Evolutionary conservation across 768 basidiomycete species (phyloP), one percentile per base, ranked within the genome.

Genomic region (Suillus weaverae): DNA sequence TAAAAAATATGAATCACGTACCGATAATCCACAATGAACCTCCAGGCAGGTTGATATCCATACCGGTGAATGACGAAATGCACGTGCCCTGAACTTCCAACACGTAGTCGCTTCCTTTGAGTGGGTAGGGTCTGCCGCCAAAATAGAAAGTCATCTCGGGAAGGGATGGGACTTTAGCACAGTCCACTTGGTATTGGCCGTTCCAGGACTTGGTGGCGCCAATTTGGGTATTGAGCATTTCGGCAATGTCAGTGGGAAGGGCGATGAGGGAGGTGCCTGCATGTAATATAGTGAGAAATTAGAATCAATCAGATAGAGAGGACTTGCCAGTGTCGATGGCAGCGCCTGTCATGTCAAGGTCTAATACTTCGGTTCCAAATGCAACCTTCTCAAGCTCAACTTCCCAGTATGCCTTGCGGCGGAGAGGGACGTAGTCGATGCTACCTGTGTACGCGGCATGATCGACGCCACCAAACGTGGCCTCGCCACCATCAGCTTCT

Each of bases 361-460:
- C 94, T 53, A 99, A 85, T 46, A 82, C 85, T 55, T 99, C 97
- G 51, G 89, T 82, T 56, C 96, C 97, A 63, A 99, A 96, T 4
- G 80, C 71, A 66, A 99, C 83, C 75, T 89, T 89, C 79, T 93
- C 84, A 33, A 99, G 89, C 75, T 97, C 95, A 54, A 99, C 94
- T 78, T 99, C 97, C 96, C 96, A 97, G 80, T 97, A 99, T 5
- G 94, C 97, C 84, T 93, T 95, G 70, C 94, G 87, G 70, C 96
- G 89, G 61, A 99, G 83, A 60, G 97, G 97, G 36, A 91, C 94
- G 71, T 99, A 99, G 30, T 76, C 72, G 65, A 99, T 84, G 72
- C 88, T 81, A 75, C 97, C 97, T 5, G 76, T 85, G 81, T 91
- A 98, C 39, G 92, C 90, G 32, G 69, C 69, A 13, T 77, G 61